Evolutionary conservation across 345 rosid genomes (phyloP).

Genomic region (Sisymbrium irio): DNA sequence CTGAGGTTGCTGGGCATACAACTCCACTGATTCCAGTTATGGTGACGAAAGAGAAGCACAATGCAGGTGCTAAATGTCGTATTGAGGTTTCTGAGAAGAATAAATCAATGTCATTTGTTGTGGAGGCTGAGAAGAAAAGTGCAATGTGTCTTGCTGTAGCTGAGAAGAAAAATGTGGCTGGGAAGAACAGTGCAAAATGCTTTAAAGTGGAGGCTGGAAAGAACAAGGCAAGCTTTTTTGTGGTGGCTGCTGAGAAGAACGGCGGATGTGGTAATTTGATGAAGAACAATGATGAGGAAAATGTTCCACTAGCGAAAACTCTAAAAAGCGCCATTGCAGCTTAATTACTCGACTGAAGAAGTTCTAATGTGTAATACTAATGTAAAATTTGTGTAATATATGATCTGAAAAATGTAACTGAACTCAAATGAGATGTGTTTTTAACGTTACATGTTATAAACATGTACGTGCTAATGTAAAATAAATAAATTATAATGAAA

Average conservation of each 20-base stretch:
- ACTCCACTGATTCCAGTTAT: no score
- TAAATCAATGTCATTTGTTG: background rate
- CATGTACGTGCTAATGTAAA: background rate
- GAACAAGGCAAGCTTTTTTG: background rate
- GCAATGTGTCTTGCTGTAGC: background rate
- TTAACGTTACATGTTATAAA: background rate
- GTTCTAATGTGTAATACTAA: background rate
- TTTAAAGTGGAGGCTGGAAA: no score
- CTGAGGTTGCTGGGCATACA: no score
- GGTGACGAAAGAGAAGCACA: background rate
- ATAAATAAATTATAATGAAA: background rate
- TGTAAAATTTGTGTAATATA: background rate
- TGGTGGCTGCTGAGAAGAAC: background rate
- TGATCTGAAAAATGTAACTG: no score
- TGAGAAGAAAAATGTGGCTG: no score
- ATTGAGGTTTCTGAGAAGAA: background rate
- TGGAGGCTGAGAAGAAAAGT: background rate
- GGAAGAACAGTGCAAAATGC: background rate
- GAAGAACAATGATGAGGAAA: background rate
- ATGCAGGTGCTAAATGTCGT: background rate
- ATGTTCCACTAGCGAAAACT: background rate
- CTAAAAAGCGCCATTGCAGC: background rate
- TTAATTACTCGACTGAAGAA: background rate
- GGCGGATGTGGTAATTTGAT: background rate
- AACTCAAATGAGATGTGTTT: background rate